Conservation (phyloP, 768 basidiomycete genomes). For the Naganishia antarctica region DNA sequence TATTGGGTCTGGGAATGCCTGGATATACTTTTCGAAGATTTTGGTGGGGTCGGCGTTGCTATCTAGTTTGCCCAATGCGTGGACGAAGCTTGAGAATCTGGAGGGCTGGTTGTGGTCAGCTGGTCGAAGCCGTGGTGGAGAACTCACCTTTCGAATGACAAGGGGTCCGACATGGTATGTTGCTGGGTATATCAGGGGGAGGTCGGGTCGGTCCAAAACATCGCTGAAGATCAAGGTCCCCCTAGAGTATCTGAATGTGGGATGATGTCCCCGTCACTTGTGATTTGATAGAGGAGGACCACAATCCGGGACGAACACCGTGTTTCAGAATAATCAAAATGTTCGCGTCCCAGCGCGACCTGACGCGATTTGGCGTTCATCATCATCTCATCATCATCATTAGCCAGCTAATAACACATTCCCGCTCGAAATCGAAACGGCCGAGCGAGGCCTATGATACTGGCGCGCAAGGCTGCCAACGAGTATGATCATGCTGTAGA, state of each 20-base stretch:
- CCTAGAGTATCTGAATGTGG: no score
- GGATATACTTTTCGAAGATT: slow-evolving; percentile 42
- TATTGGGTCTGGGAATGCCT: slow-evolving; percentile 50
- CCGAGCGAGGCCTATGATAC: no score
- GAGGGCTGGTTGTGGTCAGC: background rate
- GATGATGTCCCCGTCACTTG: no score
- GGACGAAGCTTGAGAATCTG: slow-evolving; percentile 6
- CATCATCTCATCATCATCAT: background rate
- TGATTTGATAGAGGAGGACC: no score
- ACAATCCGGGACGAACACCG: background rate
- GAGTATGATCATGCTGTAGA: no score
- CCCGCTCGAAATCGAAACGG: no score
- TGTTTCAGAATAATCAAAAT: slow-evolving; percentile 6
- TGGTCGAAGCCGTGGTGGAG: no score
- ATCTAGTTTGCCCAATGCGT: slow-evolving; percentile 2
- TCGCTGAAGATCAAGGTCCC: no score
- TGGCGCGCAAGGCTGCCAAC: no score
- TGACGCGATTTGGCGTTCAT: background rate
- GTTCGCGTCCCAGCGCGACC: no score
- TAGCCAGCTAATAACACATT: no score
- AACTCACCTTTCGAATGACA: slow-evolving; percentile 15
- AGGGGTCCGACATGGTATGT: background rate
- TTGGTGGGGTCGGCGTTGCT: background rate
- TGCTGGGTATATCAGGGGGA: background rate
- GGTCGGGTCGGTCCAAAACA: background rate